Evolutionary conservation across 305 asterid species (phyloP).

Genomic region (Euphrasia arctica): DNA sequence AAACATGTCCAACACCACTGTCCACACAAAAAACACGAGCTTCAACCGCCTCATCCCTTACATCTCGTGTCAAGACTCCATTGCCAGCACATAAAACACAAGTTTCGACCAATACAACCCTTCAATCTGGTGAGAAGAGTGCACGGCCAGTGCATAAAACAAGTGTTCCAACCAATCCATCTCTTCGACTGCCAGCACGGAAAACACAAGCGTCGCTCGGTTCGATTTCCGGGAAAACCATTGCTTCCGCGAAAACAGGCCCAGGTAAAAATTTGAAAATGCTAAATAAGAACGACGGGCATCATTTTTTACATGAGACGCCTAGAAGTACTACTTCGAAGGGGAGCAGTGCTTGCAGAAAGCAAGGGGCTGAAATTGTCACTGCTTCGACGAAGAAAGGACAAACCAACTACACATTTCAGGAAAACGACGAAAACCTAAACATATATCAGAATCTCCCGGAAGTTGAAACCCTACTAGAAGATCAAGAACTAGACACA

Average conservation of each 20-base stretch:
- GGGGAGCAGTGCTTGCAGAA: conserved; percentile 29
- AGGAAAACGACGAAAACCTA: conserved; percentile 24
- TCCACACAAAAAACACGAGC: not conserved
- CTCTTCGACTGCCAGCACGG: conserved; percentile 23
- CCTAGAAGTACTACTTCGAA: conserved; percentile 22
- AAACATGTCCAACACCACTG: not conserved
- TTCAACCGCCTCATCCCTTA: not conserved
- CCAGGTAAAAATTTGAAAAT: conserved; percentile 35
- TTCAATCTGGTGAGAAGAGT: not conserved
- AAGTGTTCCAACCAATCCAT: not conserved
- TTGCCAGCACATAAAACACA: not conserved
- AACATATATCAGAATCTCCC: conserved; percentile 10
- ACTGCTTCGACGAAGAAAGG: conserved; percentile 26
- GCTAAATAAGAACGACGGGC: conserved; percentile 24
- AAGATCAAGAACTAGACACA: conserved; percentile 27
- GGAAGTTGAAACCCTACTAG: conserved; percentile 29
- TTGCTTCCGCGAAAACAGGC: conserved; percentile 26
- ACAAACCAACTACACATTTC: not conserved
- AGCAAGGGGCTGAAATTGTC: conserved; percentile 26
- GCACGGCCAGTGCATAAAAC: not conserved
- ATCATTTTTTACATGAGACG: not conserved
- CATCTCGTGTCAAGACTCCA: conserved; percentile 15
- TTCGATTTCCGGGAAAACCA: conserved; percentile 28
- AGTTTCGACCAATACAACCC: not conserved
- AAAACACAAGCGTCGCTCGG: conserved; percentile 35